A percentile compares a stretch with the other conserved stretches of the same genome.
phyloP scores from a whole-genome alignment of 2,329 filamentous ascomycete genomes.

The Penicillium sp. region DNA sequence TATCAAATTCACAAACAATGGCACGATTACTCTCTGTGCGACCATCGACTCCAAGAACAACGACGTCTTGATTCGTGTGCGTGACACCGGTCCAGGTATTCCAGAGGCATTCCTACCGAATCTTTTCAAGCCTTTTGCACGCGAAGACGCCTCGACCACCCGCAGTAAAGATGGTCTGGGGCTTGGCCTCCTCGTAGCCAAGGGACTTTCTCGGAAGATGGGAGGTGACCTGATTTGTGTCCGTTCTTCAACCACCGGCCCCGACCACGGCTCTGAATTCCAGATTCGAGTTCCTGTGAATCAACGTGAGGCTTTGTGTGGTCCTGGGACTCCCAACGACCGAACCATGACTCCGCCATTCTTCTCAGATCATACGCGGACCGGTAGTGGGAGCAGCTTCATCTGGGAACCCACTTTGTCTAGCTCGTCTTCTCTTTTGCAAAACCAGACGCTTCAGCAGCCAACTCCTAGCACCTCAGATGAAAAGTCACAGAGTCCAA shows the following conservation, averaged over 20 bases:
- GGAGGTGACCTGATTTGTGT: slow-evolving; percentile 67
- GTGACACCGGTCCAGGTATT: slow-evolving; percentile 69
- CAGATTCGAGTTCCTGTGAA: slow-evolving; percentile 65
- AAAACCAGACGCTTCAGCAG: slow-evolving; percentile 30
- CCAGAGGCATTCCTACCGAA: slow-evolving; percentile 64
- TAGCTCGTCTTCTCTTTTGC: slow-evolving; percentile 25
- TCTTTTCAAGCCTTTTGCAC: slow-evolving; percentile 69
- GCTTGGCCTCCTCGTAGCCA: slow-evolving; percentile 69
- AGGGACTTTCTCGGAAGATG: slow-evolving; percentile 67
- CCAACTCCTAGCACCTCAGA: slow-evolving; percentile 31
- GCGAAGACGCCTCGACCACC: slow-evolving; percentile 68
- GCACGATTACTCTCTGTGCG: slow-evolving; percentile 58
- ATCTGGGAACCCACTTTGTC: slow-evolving; percentile 20
- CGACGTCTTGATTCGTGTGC: slow-evolving; percentile 62
- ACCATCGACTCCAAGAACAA: slow-evolving; percentile 52
- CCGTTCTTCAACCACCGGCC: slow-evolving; percentile 62
- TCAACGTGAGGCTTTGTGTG: slow-evolving; percentile 45
- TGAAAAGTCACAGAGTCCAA: slow-evolving; percentile 26
- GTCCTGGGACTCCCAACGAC: slow-evolving; percentile 51
- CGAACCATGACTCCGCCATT: slow-evolving; percentile 38
- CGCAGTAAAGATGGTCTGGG: slow-evolving; percentile 68
- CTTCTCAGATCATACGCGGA: slow-evolving; percentile 20
- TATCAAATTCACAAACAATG: slow-evolving; percentile 69
- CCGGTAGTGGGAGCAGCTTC: slow-evolving; percentile 25
- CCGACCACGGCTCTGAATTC: slow-evolving; percentile 65